Base-by-base conservation (phyloP, 1,284 basidiomycete genomes). In the Pulveroboletus sp. region DNA sequence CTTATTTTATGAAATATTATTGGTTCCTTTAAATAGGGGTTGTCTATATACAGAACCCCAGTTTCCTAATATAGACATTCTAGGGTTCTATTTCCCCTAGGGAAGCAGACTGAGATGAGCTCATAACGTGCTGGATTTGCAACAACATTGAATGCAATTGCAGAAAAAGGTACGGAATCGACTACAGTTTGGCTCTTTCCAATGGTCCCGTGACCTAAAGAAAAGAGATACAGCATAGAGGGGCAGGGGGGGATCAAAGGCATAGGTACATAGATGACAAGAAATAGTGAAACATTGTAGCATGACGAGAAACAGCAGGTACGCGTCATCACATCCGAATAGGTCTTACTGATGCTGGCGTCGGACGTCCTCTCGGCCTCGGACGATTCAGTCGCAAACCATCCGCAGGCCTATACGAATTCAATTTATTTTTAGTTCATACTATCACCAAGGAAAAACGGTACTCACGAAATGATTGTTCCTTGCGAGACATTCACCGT, bases 381-480 rank as follows among this genome's bases (percentile, higher is more conserved):
- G 89, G 88, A 36, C 87, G 83, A 67, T 78, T 86, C 62, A 91
- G 73, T 62, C 87, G 77, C 35, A 90, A 75, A 25, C 78, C 79
- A 59, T 86, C 83, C 38, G 79, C 76, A 52, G 85, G 80, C 39
- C 87, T 90, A 62, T 40, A 46, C 43, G 20, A 42, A 35, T 46
- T 28, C 47, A 55, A 29, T 54, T 28, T 11, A 14, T 5, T 18
- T 8, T 49, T 18, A 42, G 35, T 42, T 18, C 5, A 33, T 0
- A 6, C 29, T 11, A 39, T 35, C n/a, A 2, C 3, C 3, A 11
- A 24, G 2, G n/a, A 28, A n/a, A 8, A 28, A 15, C 0, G 11
- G 50, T 5, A 81, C 85, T 66, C 66, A 89, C 87, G 81, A 84
- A 66, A 77, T 78, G 55, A 82, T 72, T 36, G 72, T 72, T 28